phyloP scores from a whole-genome alignment of 2,329 filamentous ascomycete genomes.

The Rhynchosporium graminicola region DNA sequence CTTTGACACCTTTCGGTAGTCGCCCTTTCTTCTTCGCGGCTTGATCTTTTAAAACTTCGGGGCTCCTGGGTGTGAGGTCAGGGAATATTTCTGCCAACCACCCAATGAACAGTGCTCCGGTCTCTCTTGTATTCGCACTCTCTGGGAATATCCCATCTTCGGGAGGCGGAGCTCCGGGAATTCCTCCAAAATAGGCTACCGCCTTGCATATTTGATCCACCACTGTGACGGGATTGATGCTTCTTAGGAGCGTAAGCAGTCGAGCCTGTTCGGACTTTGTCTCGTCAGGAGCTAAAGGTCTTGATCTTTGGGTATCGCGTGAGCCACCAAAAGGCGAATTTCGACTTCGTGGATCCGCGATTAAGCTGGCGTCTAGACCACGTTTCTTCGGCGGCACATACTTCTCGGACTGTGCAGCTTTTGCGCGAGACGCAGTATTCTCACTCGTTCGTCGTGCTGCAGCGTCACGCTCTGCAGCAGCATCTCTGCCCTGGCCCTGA shows the following conservation, averaged over 20 bases:
- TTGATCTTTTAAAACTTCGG: constrained; percentile 27
- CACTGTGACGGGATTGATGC: constrained; percentile 55
- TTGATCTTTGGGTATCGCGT: constrained; percentile 33
- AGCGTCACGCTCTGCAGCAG: constrained; percentile 56
- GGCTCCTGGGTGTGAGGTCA: constrained; percentile 31
- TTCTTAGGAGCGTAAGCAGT: constrained; percentile 57
- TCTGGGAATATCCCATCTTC: constrained; percentile 54
- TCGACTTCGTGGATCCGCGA: constrained; percentile 29
- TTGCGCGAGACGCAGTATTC: constrained; percentile 59
- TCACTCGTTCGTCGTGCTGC: constrained; percentile 64
- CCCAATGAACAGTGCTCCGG: constrained; percentile 58
- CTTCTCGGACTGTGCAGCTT: constrained; percentile 54
- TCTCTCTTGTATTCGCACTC: constrained; percentile 57
- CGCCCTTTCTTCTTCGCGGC: constrained; percentile 36
- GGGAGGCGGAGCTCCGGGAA: constrained; percentile 55
- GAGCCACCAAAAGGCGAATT: constrained; percentile 34
- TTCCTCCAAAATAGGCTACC: constrained; percentile 63
- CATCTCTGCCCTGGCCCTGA: constrained; percentile 37
- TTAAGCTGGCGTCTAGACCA: constrained; percentile 33
- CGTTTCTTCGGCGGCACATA: constrained; percentile 50
- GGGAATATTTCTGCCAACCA: constrained; percentile 67
- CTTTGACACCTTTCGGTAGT: constrained; percentile 29
- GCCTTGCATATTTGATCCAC: constrained; percentile 65
- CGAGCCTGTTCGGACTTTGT: constrained; percentile 62
- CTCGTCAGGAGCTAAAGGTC: constrained; percentile 48